These are phyloP conservation scores for Zancudomyces culisetae DNA, from an alignment of 371 early-diverging fungal species.

Conservation along the genomic window DNA sequence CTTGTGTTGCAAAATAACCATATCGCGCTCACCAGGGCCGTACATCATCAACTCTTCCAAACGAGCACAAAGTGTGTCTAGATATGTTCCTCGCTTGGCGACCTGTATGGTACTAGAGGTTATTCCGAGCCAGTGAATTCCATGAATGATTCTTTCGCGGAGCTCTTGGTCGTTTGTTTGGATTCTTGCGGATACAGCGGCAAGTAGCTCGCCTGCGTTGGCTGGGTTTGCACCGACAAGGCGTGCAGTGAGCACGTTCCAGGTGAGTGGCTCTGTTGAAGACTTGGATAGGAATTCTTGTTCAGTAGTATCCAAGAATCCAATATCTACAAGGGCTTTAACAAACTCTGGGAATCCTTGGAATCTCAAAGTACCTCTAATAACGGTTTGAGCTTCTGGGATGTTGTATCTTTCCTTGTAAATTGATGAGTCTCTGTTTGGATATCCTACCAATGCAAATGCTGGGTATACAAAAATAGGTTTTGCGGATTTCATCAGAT, in stretches of 20 bases:
- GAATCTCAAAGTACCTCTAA: conserved; percentile 88
- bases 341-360: conserved; percentile 54
- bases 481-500: conserved; percentile 71
- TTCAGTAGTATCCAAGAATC: conserved; percentile 64
- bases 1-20: conserved; percentile 91
- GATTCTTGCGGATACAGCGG: conserved; percentile 28
- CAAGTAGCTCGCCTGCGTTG: conserved; percentile 25
- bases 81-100: conserved; percentile 50
- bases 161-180: conserved; percentile 27
- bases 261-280: conserved; percentile 35
- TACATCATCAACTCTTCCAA: conserved; percentile 87
- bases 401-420: conserved; percentile 89
- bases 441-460: conserved; percentile 71
- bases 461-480: conserved; percentile 77
- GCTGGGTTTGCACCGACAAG: conserved; percentile 26
- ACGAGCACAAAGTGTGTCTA: conserved; percentile 90
- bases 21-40: conserved; percentile 77
- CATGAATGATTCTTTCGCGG: conserved; percentile 29
- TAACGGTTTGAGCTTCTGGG: conserved; percentile 80
- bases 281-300: conserved; percentile 23
- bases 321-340: conserved; percentile 79
- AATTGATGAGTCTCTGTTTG: conserved; percentile 92
- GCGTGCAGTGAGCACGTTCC: conserved; percentile 50
- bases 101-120: conserved; percentile 35
- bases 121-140: conserved; percentile 72